These are phyloP conservation scores for Cronartium quercuum DNA, from an alignment of 1,284 basidiomycete species.

Conservation along the genomic window DNA sequence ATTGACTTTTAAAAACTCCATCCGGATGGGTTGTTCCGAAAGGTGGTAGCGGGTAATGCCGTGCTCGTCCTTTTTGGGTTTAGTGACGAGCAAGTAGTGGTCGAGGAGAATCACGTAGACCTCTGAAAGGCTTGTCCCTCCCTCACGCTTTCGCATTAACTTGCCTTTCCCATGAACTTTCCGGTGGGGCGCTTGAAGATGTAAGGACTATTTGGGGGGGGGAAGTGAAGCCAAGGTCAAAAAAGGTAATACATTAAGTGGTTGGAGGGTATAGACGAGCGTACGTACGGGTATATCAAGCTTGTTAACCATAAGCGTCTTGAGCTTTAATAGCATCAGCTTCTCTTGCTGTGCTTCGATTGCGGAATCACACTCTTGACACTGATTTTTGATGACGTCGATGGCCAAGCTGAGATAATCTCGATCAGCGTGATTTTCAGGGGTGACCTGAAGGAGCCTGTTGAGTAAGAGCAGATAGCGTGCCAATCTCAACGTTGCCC, in stretches of 20 bases:
- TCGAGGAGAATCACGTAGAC: constrained; percentile 82
- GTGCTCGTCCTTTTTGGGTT: constrained; percentile 13
- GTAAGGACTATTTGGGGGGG: too few species aligned
- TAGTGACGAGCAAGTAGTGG: constrained; percentile 63
- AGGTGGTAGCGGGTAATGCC: constrained; percentile 6
- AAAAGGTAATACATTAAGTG: not conserved
- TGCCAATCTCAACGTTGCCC: constrained; percentile 80
- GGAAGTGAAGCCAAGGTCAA: not conserved
- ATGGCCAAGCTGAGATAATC: constrained; percentile 72
- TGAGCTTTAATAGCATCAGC: constrained; percentile 9
- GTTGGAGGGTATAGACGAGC: not conserved
- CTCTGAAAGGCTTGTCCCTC: constrained; percentile 68
- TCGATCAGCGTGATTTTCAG: constrained; percentile 67
- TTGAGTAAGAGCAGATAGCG: constrained; percentile 82
- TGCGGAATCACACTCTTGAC: constrained; percentile 44
- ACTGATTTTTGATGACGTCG: constrained; percentile 73
- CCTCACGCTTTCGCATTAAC: constrained; percentile 76
- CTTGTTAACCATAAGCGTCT: constrained; percentile 23
- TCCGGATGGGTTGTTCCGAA: constrained; percentile 19
- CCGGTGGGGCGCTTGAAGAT: constrained; percentile 17
- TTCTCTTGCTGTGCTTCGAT: constrained; percentile 28
- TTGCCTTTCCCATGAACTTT: constrained; percentile 63
- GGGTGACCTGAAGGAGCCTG: constrained; percentile 74
- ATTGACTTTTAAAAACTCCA: constrained; percentile 24
- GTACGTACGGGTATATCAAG: constrained; percentile 22